Evolutionary conservation across 345 rosid species (phyloP), one percentile per base, ranked within the genome.

Genomic region (Capsella bursapastoris): DNA sequence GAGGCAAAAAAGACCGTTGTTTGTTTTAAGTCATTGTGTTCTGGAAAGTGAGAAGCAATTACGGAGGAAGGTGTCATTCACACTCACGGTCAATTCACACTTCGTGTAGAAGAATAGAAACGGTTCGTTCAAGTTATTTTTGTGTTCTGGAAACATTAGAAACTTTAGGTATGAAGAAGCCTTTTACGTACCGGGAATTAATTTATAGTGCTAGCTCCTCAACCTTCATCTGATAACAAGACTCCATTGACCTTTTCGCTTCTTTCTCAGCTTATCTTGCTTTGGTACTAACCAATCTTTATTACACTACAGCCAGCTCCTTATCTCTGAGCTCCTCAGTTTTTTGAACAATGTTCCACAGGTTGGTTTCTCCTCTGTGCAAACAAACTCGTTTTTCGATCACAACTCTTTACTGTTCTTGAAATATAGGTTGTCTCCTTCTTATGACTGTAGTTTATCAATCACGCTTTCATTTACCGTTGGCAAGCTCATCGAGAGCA

Each of bases 301-400:
- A 66, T 28, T 56, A 66, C 66, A 55, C 18, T 58, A n/a, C 38
- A 75, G 47, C 41, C 53, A 53, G 9, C 32, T 61, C 47, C 49
- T 11, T 68, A 41, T 4, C 31, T 68, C 58, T 76, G 57, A 76
- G 58, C 49, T 34, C 51, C 48, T 68, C 70, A 35, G 49, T 48
- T 68, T 76, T 65, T 78, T 82, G 84, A 79, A 80, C 52, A 51
- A 84, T 64, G 71, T 62, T 75, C 83, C 82, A 86, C 73, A 93
- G 59, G 82, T 86, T 84, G 41, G 81, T 83, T 84, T 90, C 95
- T 86, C 84, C 95, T 86, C 83, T 90, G 61, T 86, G 43, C 91
- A 75, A 83, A 44, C 51, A 86, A 67, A 66, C 79, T 87, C 91
- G 34, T 73, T 73, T 16, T 55, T 14, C 57, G 43, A 3, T 40